Conservation (phyloP, 73 alveolate genomes). For the Uronychia binucleata region DNA sequence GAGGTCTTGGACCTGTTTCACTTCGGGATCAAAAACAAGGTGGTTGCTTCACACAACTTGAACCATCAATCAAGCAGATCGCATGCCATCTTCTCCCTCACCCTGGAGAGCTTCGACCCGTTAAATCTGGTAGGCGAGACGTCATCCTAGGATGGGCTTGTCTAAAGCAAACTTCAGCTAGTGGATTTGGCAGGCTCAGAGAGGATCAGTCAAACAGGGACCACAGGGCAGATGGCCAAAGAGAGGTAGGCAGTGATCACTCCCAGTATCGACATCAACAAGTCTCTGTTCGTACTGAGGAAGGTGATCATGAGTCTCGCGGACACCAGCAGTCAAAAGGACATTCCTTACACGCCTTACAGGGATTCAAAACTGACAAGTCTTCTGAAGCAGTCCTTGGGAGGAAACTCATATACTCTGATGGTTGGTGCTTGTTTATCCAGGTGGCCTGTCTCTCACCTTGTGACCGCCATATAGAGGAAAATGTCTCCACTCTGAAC, state of each 20-base stretch:
- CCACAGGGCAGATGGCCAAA: conserved; percentile 78
- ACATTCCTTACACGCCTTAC: conserved; percentile 48
- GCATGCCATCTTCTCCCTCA: conserved; percentile 78
- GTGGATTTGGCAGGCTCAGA: conserved; percentile 97
- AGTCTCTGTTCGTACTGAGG: conserved; percentile 84
- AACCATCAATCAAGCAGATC: conserved; percentile 70
- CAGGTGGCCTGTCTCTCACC: conserved; percentile 98
- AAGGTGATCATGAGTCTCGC: conserved; percentile 81
- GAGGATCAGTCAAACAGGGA: conserved; percentile 78
- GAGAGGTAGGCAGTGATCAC: conserved; percentile 84
- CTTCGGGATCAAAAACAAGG: conserved; percentile 68
- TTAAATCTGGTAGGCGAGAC: conserved; percentile 78
- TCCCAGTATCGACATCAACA: conserved; percentile 90
- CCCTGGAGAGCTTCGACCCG: conserved; percentile 74
- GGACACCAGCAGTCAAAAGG: conserved; percentile 28
- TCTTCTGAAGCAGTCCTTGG: conserved; percentile 43
- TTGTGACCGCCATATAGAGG: conserved; percentile 80
- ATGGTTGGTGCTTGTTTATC: too few species aligned
- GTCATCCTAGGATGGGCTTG: conserved; percentile 61
- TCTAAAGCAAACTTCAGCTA: conserved; percentile 72
- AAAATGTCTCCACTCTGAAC: conserved; percentile 85
- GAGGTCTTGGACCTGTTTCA: conserved; percentile 70
- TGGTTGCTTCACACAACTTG: conserved; percentile 73
- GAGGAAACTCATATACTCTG: conserved; percentile 72
- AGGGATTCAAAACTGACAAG: conserved; percentile 50